Evolutionary conservation across 257 asterid species (phyloP).

Genomic region (Nyctanthes arbortristis): DNA sequence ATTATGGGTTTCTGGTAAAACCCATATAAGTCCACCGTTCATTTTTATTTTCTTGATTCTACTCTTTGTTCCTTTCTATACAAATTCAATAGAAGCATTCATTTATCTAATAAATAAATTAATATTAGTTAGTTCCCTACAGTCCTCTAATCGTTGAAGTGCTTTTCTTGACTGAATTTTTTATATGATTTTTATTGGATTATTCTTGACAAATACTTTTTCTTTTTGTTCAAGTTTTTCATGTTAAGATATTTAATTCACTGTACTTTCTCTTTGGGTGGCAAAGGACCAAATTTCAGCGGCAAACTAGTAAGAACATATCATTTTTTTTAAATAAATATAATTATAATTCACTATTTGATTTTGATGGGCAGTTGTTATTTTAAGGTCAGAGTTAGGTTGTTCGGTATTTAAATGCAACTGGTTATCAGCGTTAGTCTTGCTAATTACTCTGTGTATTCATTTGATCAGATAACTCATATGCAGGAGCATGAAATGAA

Average conservation of each 20-base stretch:
- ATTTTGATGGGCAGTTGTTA: constrained; percentile 29
- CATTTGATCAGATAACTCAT: constrained; percentile 4
- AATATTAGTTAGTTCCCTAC: constrained; percentile 4
- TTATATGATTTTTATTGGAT: constrained; percentile 19
- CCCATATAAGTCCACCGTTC: not conserved
- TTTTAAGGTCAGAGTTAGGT: constrained; percentile 45
- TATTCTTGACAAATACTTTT: constrained; percentile 30
- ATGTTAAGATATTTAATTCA: constrained; percentile 21
- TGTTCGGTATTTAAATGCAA: constrained; percentile 28
- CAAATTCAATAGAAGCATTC: not conserved
- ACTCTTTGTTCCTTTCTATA: not conserved
- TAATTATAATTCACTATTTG: constrained; percentile 19
- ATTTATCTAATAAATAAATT: too few species aligned
- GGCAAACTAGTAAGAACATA: not conserved
- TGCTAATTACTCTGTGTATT: constrained; percentile 4
- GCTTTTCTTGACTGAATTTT: constrained; percentile 36
- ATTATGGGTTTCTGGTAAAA: not conserved
- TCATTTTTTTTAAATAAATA: constrained; percentile 2
- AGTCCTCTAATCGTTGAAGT: constrained; percentile 42
- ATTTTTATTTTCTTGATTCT: not conserved
- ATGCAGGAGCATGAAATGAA: not conserved
- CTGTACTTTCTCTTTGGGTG: constrained; percentile 26
- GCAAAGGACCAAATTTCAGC: constrained; percentile 30
- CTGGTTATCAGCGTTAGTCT: constrained; percentile 15
- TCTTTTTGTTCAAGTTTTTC: constrained; percentile 17